Evolutionary conservation across 2,329 filamentous ascomycete genomes (phyloP), one percentile per base, ranked within the genome.

Genomic region (Aspergillus pseudotamarii): DNA sequence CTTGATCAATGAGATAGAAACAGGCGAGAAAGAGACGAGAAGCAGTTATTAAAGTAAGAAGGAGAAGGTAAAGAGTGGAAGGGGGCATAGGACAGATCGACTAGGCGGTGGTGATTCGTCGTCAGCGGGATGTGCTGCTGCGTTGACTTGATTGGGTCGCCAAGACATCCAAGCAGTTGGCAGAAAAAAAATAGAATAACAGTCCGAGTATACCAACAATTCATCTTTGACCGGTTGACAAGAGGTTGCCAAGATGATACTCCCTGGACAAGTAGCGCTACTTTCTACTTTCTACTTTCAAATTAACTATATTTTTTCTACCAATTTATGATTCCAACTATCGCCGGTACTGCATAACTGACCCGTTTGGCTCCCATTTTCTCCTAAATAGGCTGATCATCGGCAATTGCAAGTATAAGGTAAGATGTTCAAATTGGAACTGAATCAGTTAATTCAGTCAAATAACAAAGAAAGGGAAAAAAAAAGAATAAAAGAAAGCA

Each of bases 41-140:
- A 66, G 46, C 23, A 64, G 57, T 56, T 45, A 60, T 55, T 61
- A 63, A 54, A 60, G 53, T 59, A 61, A 59, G 50, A 62, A 58
- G 45, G 65, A 57, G 57, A 64, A 61, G 59, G 64, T 55, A 51
- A 57, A 64, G 58, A 54, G 51, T 56, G 50, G 54, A 51, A 58
- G 51, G 46, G 60, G 55, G 28, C 59, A 53, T 51, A 32, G 34
- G 48, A 57, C 38, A 21, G 59, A 60, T 58, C 45, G 59, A 62
- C 21, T 21, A 14, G n/a, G 14, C 30, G 28, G 48, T 30, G 28
- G 48, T 51, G 48, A 21, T 51, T 5, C 26, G 46, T 28, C 16
- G 46, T 50, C 46, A 50, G 46, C 46, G 26, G 46, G 26, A 30
- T 30, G 26, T 21, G 26, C 26, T 50, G 14, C 14, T 30, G 26